A percentile compares a stretch with the other conserved stretches of the same genome.
Evolutionary conservation across 2,329 filamentous ascomycete genomes (phyloP).

Genomic region (Penicillium rolfsii): DNA sequence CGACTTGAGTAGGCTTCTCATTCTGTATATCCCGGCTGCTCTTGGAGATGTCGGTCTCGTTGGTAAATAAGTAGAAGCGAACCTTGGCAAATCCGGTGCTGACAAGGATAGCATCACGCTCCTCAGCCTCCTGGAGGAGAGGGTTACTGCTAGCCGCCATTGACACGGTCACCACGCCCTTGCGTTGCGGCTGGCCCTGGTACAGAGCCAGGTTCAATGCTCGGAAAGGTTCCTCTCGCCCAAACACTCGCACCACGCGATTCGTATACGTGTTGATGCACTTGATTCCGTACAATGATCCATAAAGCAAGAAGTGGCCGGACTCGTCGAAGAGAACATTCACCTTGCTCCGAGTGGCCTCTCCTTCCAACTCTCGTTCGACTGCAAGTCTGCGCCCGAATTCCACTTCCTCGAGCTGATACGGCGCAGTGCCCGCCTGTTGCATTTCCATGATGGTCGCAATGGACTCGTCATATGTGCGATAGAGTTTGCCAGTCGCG

Average conservation of each 20-base stretch:
- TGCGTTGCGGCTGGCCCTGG: constrained; percentile 93
- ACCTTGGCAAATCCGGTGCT: constrained; percentile 82
- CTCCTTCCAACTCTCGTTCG: constrained; percentile 81
- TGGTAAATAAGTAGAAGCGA: constrained; percentile 98
- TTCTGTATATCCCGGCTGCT: constrained; percentile 90
- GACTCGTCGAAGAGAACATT: constrained; percentile 97
- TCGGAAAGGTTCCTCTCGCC: constrained; percentile 84
- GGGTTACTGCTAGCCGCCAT: constrained; percentile 98
- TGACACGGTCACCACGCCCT: constrained; percentile 87
- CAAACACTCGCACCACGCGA: constrained; percentile 85
- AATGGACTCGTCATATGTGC: constrained; percentile 94
- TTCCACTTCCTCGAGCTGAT: constrained; percentile 85
- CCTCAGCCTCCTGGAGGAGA: constrained; percentile 86
- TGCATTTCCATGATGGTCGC: constrained; percentile 92
- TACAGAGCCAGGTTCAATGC: constrained; percentile 83
- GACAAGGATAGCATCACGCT: constrained; percentile 84
- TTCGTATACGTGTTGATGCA: constrained; percentile 97
- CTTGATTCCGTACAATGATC: constrained; percentile 88
- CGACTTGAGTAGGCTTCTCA: constrained; percentile 76
- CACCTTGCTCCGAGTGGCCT: constrained; percentile 67
- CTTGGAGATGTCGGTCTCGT: constrained; percentile 81
- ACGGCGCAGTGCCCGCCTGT: constrained; percentile 80
- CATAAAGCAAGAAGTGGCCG: constrained; percentile 91
- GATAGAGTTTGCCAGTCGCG: constrained; percentile 79
- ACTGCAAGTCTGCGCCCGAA: constrained; percentile 86